These are phyloP conservation scores for Penicillium verhagenii DNA, from an alignment of 495 filamentous ascomycete species.

Conservation along the genomic window DNA sequence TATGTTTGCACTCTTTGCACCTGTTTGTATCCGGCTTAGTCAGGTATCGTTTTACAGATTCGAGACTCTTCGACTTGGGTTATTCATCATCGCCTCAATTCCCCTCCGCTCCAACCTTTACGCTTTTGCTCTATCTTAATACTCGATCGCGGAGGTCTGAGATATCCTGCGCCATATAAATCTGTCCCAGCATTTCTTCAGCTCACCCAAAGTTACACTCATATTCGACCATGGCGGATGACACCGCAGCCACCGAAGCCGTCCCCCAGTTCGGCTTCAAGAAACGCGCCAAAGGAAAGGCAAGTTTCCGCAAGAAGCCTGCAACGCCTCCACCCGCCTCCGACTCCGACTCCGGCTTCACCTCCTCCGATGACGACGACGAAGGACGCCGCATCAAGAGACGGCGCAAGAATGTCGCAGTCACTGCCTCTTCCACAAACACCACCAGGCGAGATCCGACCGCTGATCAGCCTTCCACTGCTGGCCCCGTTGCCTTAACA, in stretches of 20 bases:
- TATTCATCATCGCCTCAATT: conserved; percentile 3
- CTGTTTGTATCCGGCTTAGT: neutral
- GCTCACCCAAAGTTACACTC: neutral
- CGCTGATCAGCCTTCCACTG: conserved; percentile 59
- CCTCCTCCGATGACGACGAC: conserved; percentile 71
- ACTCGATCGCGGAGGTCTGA: neutral
- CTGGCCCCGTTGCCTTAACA: conserved; percentile 49
- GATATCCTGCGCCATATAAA: neutral
- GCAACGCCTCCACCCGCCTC: conserved; percentile 72
- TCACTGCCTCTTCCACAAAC: conserved; percentile 53
- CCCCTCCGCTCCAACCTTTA: neutral
- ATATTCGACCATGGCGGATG: conserved; percentile 16
- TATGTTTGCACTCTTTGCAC: neutral
- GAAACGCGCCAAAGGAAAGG: conserved; percentile 77
- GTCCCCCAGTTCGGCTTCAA: conserved; percentile 63
- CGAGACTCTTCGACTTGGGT: neutral
- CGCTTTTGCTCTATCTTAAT: neutral
- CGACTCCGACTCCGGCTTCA: conserved; percentile 60
- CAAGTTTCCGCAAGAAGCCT: conserved; percentile 77
- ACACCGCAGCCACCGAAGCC: conserved; percentile 9
- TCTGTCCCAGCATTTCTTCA: neutral
- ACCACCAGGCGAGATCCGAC: conserved; percentile 39
- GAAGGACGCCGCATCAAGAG: conserved; percentile 73
- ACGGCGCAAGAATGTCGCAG: conserved; percentile 64
- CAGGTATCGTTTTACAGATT: neutral